Conservation (phyloP, 1,284 basidiomycete species). For the Trametes hirsuta region DNA sequence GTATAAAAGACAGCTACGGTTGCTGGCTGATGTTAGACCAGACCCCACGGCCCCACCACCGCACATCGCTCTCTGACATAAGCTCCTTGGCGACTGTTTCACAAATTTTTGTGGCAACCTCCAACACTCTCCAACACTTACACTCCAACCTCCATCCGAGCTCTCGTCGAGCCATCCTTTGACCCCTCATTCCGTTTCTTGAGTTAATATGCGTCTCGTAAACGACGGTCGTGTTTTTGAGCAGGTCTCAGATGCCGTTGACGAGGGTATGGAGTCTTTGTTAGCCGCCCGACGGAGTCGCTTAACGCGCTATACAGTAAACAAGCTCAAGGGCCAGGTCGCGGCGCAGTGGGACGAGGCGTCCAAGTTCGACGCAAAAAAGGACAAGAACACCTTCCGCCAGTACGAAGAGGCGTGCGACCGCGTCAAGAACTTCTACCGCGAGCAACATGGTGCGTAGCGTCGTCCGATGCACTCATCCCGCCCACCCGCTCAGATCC, state of each 20-base stretch:
- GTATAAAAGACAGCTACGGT: conserved; percentile 6
- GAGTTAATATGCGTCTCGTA: conserved; percentile 13
- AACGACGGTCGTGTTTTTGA: conserved; percentile 48
- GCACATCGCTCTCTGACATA: conserved; percentile 12
- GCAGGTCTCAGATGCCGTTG: conserved; percentile 72
- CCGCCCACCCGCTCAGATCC: background rate
- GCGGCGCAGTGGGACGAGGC: conserved; percentile 53
- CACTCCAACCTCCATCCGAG: background rate
- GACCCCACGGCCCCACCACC: conserved; percentile 1
- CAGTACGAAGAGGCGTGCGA: conserved; percentile 83
- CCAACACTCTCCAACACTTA: background rate
- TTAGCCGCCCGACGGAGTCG: background rate
- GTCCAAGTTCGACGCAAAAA: conserved; percentile 71
- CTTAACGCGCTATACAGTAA: conserved; percentile 49
- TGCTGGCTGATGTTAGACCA: conserved; percentile 1
- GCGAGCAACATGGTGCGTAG: conserved; percentile 78
- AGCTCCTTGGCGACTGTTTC: conserved; percentile 16
- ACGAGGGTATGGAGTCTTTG: conserved; percentile 54
- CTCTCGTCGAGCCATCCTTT: background rate
- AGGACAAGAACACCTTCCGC: conserved; percentile 78
- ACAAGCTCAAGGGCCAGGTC: conserved; percentile 60
- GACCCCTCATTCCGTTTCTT: no score
- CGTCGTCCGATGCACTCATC: background rate
- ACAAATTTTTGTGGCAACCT: conserved; percentile 10
- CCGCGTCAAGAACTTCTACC: conserved; percentile 86